Percentiles rank a stretch among this genome's conserved stretches.
These are phyloP conservation scores for Trypanosoma mega DNA, from an alignment of 208 protist species.

Conservation along the genomic window DNA sequence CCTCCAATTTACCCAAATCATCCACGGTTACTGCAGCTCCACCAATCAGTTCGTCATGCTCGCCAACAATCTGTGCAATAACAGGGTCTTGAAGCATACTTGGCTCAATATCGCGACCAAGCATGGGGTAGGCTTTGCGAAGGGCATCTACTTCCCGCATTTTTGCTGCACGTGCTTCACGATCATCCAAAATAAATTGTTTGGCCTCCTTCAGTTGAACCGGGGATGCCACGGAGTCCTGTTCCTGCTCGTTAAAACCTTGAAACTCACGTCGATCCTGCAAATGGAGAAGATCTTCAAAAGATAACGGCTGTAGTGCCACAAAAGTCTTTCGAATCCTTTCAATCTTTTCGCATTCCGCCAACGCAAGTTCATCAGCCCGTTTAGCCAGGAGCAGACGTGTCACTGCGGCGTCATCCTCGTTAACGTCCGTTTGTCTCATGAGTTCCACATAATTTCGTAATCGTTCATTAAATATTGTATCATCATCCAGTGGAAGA, in stretches of 20 bases:
- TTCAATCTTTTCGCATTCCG: slow-evolving; percentile 20
- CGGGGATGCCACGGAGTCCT: background rate
- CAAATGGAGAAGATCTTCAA: slow-evolving; percentile 24
- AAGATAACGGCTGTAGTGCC: slow-evolving; percentile 14
- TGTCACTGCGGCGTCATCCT: background rate
- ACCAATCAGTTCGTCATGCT: slow-evolving; percentile 45
- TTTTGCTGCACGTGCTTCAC: slow-evolving; percentile 17
- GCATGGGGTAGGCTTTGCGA: slow-evolving; percentile 50
- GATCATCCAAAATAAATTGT: slow-evolving; percentile 7
- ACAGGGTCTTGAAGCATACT: slow-evolving; percentile 50
- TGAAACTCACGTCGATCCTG: slow-evolving; percentile 16
- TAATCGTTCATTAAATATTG: slow-evolving; percentile 22
- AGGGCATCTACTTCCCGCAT: slow-evolving; percentile 29
- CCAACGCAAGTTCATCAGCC: slow-evolving; percentile 16
- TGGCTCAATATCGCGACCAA: slow-evolving; percentile 64
- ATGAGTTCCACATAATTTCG: slow-evolving; percentile 26
- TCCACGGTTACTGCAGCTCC: slow-evolving; percentile 27
- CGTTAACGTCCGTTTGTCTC: slow-evolving; percentile 4
- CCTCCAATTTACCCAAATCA: slow-evolving; percentile 32
- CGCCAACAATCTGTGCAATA: slow-evolving; percentile 37
- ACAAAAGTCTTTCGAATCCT: slow-evolving; percentile 11
- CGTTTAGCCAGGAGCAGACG: slow-evolving; percentile 12
- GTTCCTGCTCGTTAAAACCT: background rate
- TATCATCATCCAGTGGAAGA: slow-evolving; percentile 36
- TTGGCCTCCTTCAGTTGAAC: slow-evolving; percentile 13